Evolutionary conservation across 2,329 filamentous ascomycete species (phyloP).

Genomic region (Xylaria sp.): DNA sequence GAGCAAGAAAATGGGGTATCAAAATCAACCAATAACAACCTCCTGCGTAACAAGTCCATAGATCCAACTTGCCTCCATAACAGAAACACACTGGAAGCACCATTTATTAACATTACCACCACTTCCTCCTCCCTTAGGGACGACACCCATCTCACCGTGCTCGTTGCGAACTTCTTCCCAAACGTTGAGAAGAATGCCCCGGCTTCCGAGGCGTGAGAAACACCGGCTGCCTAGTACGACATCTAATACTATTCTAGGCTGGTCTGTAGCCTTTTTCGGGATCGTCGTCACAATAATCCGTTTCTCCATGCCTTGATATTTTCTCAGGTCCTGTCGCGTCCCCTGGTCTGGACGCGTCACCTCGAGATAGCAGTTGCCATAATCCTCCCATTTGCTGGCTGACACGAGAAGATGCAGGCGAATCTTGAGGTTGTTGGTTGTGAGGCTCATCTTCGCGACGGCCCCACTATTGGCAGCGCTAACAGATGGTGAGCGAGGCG

Average conservation of each 20-base stretch:
- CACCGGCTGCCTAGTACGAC: constrained; percentile 85
- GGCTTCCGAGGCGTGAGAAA: constrained; percentile 84
- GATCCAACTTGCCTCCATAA: constrained; percentile 66
- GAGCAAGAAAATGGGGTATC: constrained; percentile 35
- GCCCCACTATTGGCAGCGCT: constrained; percentile 63
- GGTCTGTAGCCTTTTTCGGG: constrained; percentile 67
- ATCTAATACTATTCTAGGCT: constrained; percentile 72
- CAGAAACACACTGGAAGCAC: constrained; percentile 70
- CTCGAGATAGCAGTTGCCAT: constrained; percentile 84
- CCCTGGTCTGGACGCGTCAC: constrained; percentile 80
- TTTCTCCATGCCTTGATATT: constrained; percentile 79
- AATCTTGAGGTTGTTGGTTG: constrained; percentile 84
- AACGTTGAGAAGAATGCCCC: constrained; percentile 88
- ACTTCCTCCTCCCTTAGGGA: constrained; percentile 62
- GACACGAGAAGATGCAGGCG: constrained; percentile 84
- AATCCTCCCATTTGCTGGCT: constrained; percentile 87
- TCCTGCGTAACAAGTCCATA: constrained; percentile 67
- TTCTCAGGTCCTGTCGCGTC: constrained; percentile 67
- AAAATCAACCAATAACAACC: constrained; percentile 55
- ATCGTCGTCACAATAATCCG: constrained; percentile 82
- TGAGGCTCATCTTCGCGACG: constrained; percentile 63
- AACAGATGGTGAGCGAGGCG: constrained; percentile 68
- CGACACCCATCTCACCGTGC: constrained; percentile 65
- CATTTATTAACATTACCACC: constrained; percentile 69
- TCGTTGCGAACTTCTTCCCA: constrained; percentile 81